phyloP scores from a whole-genome alignment of 306 rosid genomes.

The Canavalia gladiata region DNA sequence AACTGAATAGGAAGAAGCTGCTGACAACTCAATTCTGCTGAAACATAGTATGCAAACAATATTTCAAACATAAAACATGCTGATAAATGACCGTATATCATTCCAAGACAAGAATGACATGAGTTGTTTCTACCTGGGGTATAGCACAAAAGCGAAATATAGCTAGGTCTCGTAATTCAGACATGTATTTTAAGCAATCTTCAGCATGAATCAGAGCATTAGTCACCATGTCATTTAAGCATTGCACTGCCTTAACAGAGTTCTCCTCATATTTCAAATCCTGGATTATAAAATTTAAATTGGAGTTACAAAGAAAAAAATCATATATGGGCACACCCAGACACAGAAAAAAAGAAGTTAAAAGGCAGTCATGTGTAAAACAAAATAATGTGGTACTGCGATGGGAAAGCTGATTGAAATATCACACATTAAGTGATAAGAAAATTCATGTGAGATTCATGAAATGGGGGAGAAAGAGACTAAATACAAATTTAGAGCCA shows the following conservation, averaged over 20 bases:
- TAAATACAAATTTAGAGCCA: slow-evolving; percentile 46
- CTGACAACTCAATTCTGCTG: slow-evolving; percentile 25
- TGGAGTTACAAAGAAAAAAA: slow-evolving; percentile 32
- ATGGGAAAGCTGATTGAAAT: slow-evolving; percentile 29
- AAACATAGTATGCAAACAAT: slow-evolving; percentile 31
- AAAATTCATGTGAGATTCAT: slow-evolving; percentile 25
- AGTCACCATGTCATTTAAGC: slow-evolving; percentile 96
- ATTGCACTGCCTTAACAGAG: slow-evolving; percentile 88
- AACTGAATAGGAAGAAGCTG: slow-evolving; percentile 32
- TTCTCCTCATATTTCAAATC: slow-evolving; percentile 84
- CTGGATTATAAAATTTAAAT: slow-evolving; percentile 55
- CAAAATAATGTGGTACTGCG: background rate
- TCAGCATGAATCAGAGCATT: slow-evolving; percentile 81
- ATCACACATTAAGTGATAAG: slow-evolving; percentile 36
- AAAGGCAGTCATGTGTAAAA: slow-evolving; percentile 8
- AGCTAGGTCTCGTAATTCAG: slow-evolving; percentile 66
- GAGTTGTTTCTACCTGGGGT: slow-evolving; percentile 77
- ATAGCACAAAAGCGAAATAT: slow-evolving; percentile 95
- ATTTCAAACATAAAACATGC: slow-evolving; percentile 31
- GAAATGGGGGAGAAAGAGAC: slow-evolving; percentile 15
- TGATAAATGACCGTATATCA: slow-evolving; percentile 34
- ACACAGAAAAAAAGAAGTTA: background rate
- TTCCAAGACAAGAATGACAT: slow-evolving; percentile 33
- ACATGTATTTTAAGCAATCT: slow-evolving; percentile 85
- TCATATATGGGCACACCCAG: slow-evolving; percentile 21